A percentile compares a stretch with the other conserved stretches of the same genome.
These are phyloP conservation scores for Pythium biforme DNA, from an alignment of 352 stramenopile species.

Conservation along the genomic window DNA sequence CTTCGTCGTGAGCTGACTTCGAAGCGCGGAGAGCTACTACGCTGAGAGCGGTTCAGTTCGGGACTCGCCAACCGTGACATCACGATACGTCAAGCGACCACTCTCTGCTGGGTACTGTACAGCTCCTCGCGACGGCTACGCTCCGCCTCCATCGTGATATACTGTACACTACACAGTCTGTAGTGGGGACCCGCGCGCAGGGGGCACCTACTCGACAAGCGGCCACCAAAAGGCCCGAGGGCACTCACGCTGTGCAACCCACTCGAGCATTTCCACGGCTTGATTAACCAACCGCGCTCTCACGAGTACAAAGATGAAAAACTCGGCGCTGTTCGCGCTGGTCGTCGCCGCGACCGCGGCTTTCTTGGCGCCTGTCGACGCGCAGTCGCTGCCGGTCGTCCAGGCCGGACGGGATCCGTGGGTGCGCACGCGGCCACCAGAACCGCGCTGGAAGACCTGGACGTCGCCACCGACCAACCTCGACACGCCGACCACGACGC, in stretches of 20 bases:
- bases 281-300: background rate
- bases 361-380: background rate
- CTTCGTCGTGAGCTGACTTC: no score
- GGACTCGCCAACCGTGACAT: no score
- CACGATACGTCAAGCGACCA: background rate
- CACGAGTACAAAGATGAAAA: no score
- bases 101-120: background rate
- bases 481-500: conserved; percentile 1
- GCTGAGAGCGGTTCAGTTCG: no score
- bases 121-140: background rate
- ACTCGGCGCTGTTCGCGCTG: background rate
- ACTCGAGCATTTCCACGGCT: background rate
- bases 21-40: no score
- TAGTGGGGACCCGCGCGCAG: background rate
- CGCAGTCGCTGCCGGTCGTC: background rate
- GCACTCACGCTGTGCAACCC: background rate
- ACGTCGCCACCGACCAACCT: conserved; percentile 2
- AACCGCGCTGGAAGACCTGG: conserved; percentile 2
- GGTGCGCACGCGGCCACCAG: background rate
- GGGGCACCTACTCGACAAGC: no score
- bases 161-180: no score
- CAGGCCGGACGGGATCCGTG: background rate
- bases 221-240: background rate
- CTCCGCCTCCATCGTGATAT: conserved; percentile 2
- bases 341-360: background rate